Conservation (phyloP, 139 green algal species). For the Coelastrella sp. region DNA sequence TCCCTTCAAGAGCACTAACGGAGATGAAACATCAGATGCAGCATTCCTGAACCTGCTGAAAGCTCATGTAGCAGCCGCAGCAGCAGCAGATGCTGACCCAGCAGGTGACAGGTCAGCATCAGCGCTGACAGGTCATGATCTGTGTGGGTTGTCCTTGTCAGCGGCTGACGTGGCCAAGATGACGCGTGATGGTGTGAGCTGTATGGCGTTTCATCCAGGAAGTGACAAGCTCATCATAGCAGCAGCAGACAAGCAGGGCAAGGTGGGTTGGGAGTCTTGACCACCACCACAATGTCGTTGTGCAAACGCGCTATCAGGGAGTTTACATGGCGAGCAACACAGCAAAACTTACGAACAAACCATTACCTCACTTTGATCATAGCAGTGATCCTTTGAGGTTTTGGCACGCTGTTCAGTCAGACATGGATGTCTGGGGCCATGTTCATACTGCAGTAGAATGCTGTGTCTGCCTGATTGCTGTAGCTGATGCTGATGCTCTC, state of each 20-base stretch:
- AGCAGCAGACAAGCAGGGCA: slow-evolving; percentile 44
- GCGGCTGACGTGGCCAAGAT: slow-evolving; percentile 51
- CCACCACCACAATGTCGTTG: no score
- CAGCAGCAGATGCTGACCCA: background rate
- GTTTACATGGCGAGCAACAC: no score
- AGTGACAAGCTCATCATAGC: slow-evolving; percentile 37
- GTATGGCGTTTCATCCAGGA: slow-evolving; percentile 42
- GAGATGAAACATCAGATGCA: slow-evolving; percentile 35
- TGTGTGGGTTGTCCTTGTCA: slow-evolving; percentile 26
- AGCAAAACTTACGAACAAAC: no score
- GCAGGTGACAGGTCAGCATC: background rate
- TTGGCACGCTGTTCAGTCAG: no score
- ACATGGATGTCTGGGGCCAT: no score
- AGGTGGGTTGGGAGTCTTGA: background rate
- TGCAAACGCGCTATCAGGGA: no score
- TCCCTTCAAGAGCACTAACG: slow-evolving; percentile 54
- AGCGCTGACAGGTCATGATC: background rate
- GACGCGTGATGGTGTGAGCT: slow-evolving; percentile 39
- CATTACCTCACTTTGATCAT: no score
- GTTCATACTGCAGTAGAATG: no score
- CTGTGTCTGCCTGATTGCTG: background rate
- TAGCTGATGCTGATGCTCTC: background rate
- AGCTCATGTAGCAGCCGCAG: background rate
- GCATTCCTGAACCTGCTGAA: slow-evolving; percentile 47
- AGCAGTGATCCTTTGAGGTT: no score